phyloP scores from a whole-genome alignment of 169 alveolate species.

The Plasmodium fragile region DNA sequence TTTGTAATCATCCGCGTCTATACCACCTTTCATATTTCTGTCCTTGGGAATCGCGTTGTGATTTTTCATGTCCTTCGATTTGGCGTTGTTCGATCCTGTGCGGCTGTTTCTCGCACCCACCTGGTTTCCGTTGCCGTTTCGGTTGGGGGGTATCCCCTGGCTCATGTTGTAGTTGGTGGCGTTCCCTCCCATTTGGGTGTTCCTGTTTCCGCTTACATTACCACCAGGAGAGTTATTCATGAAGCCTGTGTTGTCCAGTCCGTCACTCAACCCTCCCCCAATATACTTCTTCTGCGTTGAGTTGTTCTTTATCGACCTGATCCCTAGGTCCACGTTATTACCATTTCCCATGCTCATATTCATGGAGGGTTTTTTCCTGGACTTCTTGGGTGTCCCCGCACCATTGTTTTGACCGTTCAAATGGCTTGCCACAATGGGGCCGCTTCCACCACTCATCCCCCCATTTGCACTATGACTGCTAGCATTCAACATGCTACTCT shows the following conservation, averaged over 20 bases:
- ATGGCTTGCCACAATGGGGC: not conserved
- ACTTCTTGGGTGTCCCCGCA: not conserved
- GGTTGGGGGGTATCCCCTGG: not conserved
- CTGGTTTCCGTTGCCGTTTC: not conserved
- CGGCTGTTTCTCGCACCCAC: not conserved
- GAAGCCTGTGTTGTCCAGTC: not conserved
- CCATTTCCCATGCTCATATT: not conserved
- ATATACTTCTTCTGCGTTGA: slow-evolving; percentile 15
- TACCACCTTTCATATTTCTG: not conserved
- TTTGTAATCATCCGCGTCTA: not conserved
- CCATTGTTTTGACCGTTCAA: not conserved
- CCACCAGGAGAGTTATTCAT: not conserved
- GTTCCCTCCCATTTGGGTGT: not conserved
- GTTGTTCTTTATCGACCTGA: slow-evolving; percentile 1
- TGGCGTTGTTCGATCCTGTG: not conserved
- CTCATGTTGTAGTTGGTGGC: not conserved
- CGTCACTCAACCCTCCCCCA: not conserved
- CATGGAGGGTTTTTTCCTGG: not conserved
- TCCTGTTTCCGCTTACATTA: not conserved
- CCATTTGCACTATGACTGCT: not conserved
- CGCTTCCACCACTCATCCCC: not conserved
- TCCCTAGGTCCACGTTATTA: not conserved
- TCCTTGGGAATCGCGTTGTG: not conserved
- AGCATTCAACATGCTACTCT: not conserved
- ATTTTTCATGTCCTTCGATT: not conserved